These are phyloP conservation scores for Fonsecaea nubica DNA, from an alignment of 2,329 filamentous ascomycete species.

Conservation along the genomic window DNA sequence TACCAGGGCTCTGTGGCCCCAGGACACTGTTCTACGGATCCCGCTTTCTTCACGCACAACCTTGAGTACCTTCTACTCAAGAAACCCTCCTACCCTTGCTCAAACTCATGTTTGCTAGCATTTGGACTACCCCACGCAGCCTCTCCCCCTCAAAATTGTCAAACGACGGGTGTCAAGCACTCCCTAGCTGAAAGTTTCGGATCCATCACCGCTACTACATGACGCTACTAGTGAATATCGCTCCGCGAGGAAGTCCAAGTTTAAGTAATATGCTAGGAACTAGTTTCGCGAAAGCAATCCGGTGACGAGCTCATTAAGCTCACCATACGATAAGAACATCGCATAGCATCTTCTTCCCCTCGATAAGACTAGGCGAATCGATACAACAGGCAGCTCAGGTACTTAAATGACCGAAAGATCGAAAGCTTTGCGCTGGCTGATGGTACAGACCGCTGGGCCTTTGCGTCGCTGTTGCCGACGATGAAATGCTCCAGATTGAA, in stretches of 20 bases:
- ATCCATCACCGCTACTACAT: constrained; percentile 22
- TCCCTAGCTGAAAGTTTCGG: constrained; percentile 24
- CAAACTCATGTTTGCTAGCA: constrained; percentile 18
- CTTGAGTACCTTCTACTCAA: constrained; percentile 20
- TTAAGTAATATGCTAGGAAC: constrained; percentile 23
- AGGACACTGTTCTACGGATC: constrained; percentile 15
- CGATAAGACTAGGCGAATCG: constrained; percentile 29
- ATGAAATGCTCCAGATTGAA: too few relatives aligned
- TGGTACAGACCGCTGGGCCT: constrained; percentile 24
- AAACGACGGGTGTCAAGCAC: constrained; percentile 24
- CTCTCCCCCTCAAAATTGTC: constrained; percentile 22
- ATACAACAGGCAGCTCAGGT: constrained; percentile 23
- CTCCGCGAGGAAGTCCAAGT: constrained; percentile 23
- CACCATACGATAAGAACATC: constrained; percentile 19
- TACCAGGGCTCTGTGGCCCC: constrained; percentile 8
- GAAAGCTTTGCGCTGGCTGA: constrained; percentile 13
- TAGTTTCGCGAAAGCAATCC: constrained; percentile 19
- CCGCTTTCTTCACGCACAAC: constrained; percentile 14
- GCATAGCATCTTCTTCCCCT: constrained; percentile 26
- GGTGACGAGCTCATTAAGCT: constrained; percentile 24
- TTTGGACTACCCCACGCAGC: constrained; percentile 16
- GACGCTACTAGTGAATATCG: constrained; percentile 20
- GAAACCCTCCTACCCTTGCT: constrained; percentile 14
- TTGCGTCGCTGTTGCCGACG: constrained; percentile 20
- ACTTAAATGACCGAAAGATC: constrained; percentile 27